A percentile compares a stretch with the other conserved stretches of the same genome.
Evolutionary conservation across 2,329 filamentous ascomycete genomes (phyloP).

Genomic region (Xylaria sp.): DNA sequence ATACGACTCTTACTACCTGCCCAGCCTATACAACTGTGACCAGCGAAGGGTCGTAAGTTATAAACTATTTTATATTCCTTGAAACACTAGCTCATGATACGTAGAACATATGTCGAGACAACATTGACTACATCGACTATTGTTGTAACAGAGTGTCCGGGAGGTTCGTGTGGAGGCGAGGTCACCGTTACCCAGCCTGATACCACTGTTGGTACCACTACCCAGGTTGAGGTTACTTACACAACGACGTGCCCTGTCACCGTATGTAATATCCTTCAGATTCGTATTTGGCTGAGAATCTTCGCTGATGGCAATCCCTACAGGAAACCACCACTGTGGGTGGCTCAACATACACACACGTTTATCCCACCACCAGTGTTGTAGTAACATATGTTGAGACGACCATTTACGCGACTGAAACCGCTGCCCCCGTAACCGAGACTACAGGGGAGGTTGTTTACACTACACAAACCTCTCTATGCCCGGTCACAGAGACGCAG

Average conservation of each 20-base stretch:
- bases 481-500: slow-evolving; percentile 58
- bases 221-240: slow-evolving; percentile 54
- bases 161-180: slow-evolving; percentile 50
- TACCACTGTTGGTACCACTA: slow-evolving; percentile 50
- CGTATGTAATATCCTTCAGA: slow-evolving; percentile 25
- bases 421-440: slow-evolving; percentile 50
- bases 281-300: neutral
- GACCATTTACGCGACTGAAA: slow-evolving; percentile 33
- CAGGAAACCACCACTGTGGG: slow-evolving; percentile 38
- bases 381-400: slow-evolving; percentile 37
- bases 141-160: slow-evolving; percentile 54
- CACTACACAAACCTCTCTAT: slow-evolving; percentile 57
- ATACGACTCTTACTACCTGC: slow-evolving; percentile 58
- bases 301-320: slow-evolving; percentile 6
- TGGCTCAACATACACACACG: slow-evolving; percentile 32
- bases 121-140: slow-evolving; percentile 57
- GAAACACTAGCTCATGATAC: slow-evolving; percentile 34
- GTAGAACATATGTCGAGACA: slow-evolving; percentile 56
- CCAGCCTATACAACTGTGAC: slow-evolving; percentile 58
- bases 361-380: slow-evolving; percentile 47
- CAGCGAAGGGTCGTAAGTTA: slow-evolving; percentile 53
- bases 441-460: slow-evolving; percentile 53
- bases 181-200: slow-evolving; percentile 53
- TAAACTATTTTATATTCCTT: neutral
- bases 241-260: slow-evolving; percentile 49